Conservation (phyloP, 371 early-diverging fungal species). For the Mortierella sp. region DNA sequence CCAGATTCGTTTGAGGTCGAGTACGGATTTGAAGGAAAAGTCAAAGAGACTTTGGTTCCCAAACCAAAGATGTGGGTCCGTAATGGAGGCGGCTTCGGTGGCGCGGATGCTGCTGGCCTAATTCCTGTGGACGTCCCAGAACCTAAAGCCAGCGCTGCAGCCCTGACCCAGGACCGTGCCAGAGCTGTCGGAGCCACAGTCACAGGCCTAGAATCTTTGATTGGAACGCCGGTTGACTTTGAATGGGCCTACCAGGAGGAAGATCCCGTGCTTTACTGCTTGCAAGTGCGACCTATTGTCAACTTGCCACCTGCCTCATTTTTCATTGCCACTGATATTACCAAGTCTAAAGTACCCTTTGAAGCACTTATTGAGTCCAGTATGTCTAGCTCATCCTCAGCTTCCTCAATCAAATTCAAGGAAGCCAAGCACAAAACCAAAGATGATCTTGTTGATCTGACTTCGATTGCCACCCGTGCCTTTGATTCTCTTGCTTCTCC, state of each 20-base stretch:
- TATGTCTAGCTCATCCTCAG: slow-evolving; percentile 17
- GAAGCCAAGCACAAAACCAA: slow-evolving; percentile 26
- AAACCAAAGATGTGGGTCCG: slow-evolving; percentile 57
- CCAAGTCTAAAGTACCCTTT: slow-evolving; percentile 20
- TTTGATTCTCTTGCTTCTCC: slow-evolving; percentile 44
- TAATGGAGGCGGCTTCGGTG: slow-evolving; percentile 28
- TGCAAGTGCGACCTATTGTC: slow-evolving; percentile 57
- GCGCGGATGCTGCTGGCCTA: slow-evolving; percentile 43
- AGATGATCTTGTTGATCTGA: slow-evolving; percentile 22
- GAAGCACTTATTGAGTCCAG: slow-evolving; percentile 14
- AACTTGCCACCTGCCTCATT: slow-evolving; percentile 51
- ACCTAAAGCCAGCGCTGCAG: slow-evolving; percentile 38
- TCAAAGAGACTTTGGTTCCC: slow-evolving; percentile 50
- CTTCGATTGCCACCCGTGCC: slow-evolving; percentile 45
- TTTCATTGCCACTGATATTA: slow-evolving; percentile 42
- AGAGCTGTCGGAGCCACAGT: slow-evolving; percentile 43
- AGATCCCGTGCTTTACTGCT: slow-evolving; percentile 45
- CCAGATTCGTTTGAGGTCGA: slow-evolving; percentile 55
- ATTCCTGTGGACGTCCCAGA: slow-evolving; percentile 45
- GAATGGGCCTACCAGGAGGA: slow-evolving; percentile 56
- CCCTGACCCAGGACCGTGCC: slow-evolving; percentile 43
- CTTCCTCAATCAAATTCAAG: slow-evolving; percentile 12
- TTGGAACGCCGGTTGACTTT: slow-evolving; percentile 54
- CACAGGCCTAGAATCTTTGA: slow-evolving; percentile 36
- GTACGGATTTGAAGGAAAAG: slow-evolving; percentile 42